Percentiles rank a stretch among this genome's conserved stretches.
Evolutionary conservation across 1,284 basidiomycete genomes (phyloP).

Genomic region (Chondrostereum purpureum): DNA sequence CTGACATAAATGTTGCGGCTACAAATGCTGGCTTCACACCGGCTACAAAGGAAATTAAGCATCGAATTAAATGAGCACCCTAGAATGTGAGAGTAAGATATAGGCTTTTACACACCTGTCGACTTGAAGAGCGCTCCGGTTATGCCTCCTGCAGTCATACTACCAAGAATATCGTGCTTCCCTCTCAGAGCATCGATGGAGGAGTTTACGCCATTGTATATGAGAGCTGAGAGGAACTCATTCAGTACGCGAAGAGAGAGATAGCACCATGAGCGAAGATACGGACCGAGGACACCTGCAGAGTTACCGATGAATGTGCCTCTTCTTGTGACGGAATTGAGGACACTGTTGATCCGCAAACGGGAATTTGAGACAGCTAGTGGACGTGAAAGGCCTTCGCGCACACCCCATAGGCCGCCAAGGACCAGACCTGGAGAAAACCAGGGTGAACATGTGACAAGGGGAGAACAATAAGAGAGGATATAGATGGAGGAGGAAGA

Average conservation of each 20-base stretch:
- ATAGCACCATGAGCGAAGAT: conserved; percentile 27
- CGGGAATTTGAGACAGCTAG: conserved; percentile 79
- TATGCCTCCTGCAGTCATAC: conserved; percentile 87
- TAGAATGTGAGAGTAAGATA: conserved; percentile 30
- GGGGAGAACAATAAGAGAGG: conserved; percentile 67
- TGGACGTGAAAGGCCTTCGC: conserved; percentile 87
- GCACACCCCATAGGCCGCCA: conserved; percentile 93
- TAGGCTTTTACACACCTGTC: conserved; percentile 85
- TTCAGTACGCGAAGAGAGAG: conserved; percentile 21
- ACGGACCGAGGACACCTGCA: conserved; percentile 90
- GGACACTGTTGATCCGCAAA: conserved; percentile 92
- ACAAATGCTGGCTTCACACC: conserved; percentile 86
- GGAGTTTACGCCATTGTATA: conserved; percentile 96
- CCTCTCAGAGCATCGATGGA: conserved; percentile 85
- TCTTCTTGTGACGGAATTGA: conserved; percentile 94
- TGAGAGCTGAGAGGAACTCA: conserved; percentile 59
- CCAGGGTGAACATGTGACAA: conserved; percentile 63
- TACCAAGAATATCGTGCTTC: conserved; percentile 87
- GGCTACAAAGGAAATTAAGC: conserved; percentile 56
- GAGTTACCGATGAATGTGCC: conserved; percentile 98
- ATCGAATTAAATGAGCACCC: conserved; percentile 23
- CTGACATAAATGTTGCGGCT: conserved; percentile 85
- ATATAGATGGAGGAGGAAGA: conserved; percentile 45
- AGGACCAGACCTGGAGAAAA: conserved; percentile 77
- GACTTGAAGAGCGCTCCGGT: conserved; percentile 93